A percentile compares a stretch with the other conserved stretches of the same genome.
phyloP scores from a whole-genome alignment of 2,329 filamentous ascomycete genomes.

The Trichoderma citrinoviride region DNA sequence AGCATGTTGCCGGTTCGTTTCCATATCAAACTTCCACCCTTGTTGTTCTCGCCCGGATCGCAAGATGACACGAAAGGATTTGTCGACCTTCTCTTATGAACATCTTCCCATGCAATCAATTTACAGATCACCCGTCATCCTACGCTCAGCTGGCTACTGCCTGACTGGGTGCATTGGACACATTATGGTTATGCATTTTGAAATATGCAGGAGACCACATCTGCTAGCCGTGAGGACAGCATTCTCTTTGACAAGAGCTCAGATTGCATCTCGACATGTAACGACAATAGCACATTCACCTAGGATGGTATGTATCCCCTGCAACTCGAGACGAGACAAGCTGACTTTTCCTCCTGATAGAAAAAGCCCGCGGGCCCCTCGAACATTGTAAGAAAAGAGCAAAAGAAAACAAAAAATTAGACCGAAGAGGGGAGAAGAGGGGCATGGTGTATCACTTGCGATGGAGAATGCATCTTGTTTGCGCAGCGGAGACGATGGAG shows the following conservation, averaged over 20 bases:
- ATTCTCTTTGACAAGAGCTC: slow-evolving; percentile 21
- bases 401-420: background rate
- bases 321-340: background rate
- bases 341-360: slow-evolving; percentile 3
- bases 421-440: background rate
- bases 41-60: slow-evolving; percentile 36
- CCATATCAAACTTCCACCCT: slow-evolving; percentile 32
- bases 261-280: slow-evolving; percentile 30
- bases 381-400: slow-evolving; percentile 2
- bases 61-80: slow-evolving; percentile 42
- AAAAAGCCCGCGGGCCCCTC: slow-evolving; percentile 2
- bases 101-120: slow-evolving; percentile 52
- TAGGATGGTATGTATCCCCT: background rate
- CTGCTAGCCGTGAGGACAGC: slow-evolving; percentile 29
- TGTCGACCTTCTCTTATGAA: slow-evolving; percentile 47
- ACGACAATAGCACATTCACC: slow-evolving; percentile 24
- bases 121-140: slow-evolving; percentile 57
- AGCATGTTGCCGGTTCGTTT: slow-evolving; percentile 27
- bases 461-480: slow-evolving; percentile 23
- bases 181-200: slow-evolving; percentile 61
- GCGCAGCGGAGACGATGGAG: slow-evolving; percentile 4
- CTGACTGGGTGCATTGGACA: slow-evolving; percentile 57
- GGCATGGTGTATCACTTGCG: slow-evolving; percentile 11
- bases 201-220: slow-evolving; percentile 45
- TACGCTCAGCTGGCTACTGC: slow-evolving; percentile 52